phyloP scores from a whole-genome alignment of 177 flowering plant species.

The Vitis hybrid region DNA sequence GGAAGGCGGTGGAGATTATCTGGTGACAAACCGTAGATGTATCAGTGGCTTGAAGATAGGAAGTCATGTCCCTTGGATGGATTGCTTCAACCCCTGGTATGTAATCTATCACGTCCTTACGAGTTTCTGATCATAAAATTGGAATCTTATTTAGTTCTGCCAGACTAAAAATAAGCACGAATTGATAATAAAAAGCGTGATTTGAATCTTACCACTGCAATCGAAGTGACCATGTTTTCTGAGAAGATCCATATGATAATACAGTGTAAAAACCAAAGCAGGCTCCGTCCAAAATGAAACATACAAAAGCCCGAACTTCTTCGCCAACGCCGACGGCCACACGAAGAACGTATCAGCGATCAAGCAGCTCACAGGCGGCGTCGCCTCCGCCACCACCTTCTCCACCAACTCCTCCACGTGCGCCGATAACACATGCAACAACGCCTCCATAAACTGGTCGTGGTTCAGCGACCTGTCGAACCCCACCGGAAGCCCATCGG shows the following conservation, averaged over 20 bases:
- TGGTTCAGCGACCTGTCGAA: conserved; percentile 80
- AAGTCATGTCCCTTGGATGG: conserved; percentile 49
- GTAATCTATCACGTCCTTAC: conserved; percentile 53
- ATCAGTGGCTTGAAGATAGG: conserved; percentile 57
- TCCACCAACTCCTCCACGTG: conserved; percentile 57
- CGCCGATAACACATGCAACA: conserved; percentile 62
- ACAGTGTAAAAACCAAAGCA: conserved; percentile 65
- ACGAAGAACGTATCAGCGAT: conserved; percentile 85
- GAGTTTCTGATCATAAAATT: conserved; percentile 28
- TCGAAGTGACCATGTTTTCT: conserved; percentile 59
- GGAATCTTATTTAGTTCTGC: background rate
- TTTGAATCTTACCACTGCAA: conserved; percentile 35
- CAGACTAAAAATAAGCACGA: background rate
- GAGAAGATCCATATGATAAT: conserved; percentile 69
- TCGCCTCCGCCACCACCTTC: conserved; percentile 19
- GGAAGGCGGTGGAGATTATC: conserved; percentile 50
- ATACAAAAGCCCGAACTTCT: conserved; percentile 52
- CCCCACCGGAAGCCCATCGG: conserved; percentile 72
- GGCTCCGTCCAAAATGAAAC: conserved; percentile 91
- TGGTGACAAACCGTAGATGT: conserved; percentile 45
- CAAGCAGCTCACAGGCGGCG: conserved; percentile 35
- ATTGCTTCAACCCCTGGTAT: conserved; percentile 58
- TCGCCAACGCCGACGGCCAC: conserved; percentile 66
- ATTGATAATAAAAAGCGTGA: too few species aligned
- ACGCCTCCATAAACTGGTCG: conserved; percentile 60